phyloP scores from a whole-genome alignment of 805 yeast genomes.

The Wickerhamiella alocasiicola region DNA sequence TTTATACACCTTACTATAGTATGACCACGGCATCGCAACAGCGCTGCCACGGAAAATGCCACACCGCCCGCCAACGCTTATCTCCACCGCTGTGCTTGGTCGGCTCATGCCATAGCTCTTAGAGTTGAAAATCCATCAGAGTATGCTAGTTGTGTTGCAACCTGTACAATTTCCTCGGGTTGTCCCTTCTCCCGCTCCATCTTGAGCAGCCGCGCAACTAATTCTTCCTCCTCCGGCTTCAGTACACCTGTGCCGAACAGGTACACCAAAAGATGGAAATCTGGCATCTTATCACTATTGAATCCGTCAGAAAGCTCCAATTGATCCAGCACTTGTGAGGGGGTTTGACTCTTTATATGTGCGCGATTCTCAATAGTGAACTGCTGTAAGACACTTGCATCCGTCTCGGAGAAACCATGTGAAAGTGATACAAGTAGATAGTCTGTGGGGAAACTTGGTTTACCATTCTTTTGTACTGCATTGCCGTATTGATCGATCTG shows the following conservation, averaged over 20 bases:
- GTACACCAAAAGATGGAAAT: conserved; percentile 65
- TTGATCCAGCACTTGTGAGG: conserved; percentile 40
- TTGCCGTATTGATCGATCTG: conserved; percentile 78
- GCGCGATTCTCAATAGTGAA: conserved; percentile 77
- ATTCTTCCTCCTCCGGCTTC: conserved; percentile 39
- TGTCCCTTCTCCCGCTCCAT: conserved; percentile 5
- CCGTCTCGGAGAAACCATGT: conserved; percentile 76
- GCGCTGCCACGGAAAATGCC: no score
- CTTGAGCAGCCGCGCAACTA: conserved; percentile 31
- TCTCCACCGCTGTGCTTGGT: no score
- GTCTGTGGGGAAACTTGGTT: conserved; percentile 89
- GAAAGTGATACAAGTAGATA: conserved; percentile 74
- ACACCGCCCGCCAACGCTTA: no score
- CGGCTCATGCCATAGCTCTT: no score
- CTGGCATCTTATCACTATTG: conserved; percentile 31
- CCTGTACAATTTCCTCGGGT: conserved; percentile 26
- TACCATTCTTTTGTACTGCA: conserved; percentile 77
- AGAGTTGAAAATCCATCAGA: conserved; percentile 18
- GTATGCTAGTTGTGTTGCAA: conserved; percentile 16
- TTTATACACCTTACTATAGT: no score
- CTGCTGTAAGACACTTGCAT: conserved; percentile 20
- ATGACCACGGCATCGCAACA: no score
- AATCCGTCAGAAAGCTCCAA: conserved; percentile 29
- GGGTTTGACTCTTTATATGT: conserved; percentile 62
- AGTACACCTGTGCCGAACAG: conserved; percentile 46